These are phyloP conservation scores for Chrysanthemum lavandulifolium DNA, from an alignment of 129 eudicot species.

Conservation along the genomic window DNA sequence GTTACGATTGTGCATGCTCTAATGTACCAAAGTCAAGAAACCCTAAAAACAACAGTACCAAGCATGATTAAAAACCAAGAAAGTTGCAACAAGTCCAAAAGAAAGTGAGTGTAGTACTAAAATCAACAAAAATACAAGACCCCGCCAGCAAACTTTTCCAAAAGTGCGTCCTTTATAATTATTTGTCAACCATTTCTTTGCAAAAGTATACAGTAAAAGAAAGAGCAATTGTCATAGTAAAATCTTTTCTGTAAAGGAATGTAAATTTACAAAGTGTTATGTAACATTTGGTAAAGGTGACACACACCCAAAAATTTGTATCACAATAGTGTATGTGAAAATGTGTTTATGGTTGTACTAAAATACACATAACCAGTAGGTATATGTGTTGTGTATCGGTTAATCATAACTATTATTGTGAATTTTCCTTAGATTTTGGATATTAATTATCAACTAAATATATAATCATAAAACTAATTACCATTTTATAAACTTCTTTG, in stretches of 20 bases:
- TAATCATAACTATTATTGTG: too few species aligned
- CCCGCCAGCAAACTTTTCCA: conserved; percentile 15
- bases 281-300: neutral
- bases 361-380: too few species aligned
- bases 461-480: too few species aligned
- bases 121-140: conserved; percentile 24
- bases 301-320: too few species aligned
- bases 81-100: neutral
- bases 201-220: neutral
- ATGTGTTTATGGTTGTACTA: too few species aligned
- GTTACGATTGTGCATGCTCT: too few species aligned
- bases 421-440: too few species aligned
- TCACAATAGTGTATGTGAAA: too few species aligned
- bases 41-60: neutral
- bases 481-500: too few species aligned
- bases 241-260: conserved; percentile 11
- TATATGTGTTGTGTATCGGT: too few species aligned
- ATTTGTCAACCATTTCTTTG: conserved; percentile 27
- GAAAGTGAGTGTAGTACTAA: neutral
- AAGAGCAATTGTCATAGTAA: neutral
- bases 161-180: conserved; percentile 20
- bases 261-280: neutral
- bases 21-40: too few species aligned
- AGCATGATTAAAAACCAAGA: neutral
- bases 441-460: too few species aligned